A percentile compares a stretch with the other conserved stretches of the same genome.
Conservation (phyloP, 345 rosid species). For the Trapa incisa region DNA sequence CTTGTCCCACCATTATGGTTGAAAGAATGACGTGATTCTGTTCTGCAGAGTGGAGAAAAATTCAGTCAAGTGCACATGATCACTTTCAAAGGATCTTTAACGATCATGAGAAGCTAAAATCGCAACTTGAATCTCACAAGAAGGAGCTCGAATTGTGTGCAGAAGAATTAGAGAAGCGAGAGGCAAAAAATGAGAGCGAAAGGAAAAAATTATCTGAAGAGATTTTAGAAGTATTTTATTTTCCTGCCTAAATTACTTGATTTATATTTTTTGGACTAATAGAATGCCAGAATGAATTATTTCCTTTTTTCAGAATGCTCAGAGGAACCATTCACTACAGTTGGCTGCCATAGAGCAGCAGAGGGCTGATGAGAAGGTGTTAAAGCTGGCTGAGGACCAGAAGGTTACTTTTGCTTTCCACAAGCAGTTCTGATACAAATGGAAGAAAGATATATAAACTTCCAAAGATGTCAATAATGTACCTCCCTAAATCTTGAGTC, state of each 20-base stretch:
- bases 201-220: constrained; percentile 52
- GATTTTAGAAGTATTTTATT: constrained; percentile 47
- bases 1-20: neutral
- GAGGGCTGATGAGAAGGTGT: constrained; percentile 57
- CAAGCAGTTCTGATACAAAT: neutral
- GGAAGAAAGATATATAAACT: neutral
- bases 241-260: constrained; percentile 9
- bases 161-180: constrained; percentile 61
- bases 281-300: too few relatives aligned
- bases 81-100: constrained; percentile 65
- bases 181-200: constrained; percentile 74
- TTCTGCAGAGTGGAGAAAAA: constrained; percentile 58
- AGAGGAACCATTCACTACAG: constrained; percentile 43
- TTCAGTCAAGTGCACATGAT: constrained; percentile 58
- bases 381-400: constrained; percentile 80
- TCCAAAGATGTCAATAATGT: neutral
- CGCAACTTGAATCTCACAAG: constrained; percentile 61
- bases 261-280: neutral
- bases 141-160: constrained; percentile 62
- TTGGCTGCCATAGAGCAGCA: constrained; percentile 75
- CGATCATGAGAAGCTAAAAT: constrained; percentile 79
- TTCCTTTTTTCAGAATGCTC: constrained; percentile 35
- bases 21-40: constrained; percentile 5
- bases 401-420: constrained; percentile 32
- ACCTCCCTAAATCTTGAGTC: neutral